Conservation (phyloP, 2,329 filamentous ascomycete species). For the Cytospora leucostoma region DNA sequence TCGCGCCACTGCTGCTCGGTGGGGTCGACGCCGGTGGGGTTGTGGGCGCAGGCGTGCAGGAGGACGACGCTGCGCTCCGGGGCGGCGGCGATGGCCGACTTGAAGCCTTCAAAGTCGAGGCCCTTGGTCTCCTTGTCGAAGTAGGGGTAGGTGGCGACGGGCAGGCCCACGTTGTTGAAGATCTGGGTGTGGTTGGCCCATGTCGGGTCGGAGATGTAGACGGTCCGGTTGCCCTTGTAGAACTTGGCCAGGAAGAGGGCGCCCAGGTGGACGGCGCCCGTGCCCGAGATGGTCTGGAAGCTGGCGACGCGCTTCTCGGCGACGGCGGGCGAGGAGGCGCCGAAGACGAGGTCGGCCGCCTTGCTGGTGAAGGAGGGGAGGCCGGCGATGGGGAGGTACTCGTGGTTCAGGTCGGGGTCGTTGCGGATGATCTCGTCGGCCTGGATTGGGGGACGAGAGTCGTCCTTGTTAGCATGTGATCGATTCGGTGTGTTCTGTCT, state of each 20-base stretch:
- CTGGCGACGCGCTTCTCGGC: slow-evolving; percentile 78
- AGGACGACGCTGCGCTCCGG: slow-evolving; percentile 82
- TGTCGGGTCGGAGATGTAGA: slow-evolving; percentile 93
- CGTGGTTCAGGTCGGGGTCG: slow-evolving; percentile 91
- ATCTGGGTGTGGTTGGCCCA: slow-evolving; percentile 99
- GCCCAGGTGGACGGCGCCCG: slow-evolving; percentile 90
- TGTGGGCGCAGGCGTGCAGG: slow-evolving; percentile 94
- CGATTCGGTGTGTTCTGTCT: too few species aligned
- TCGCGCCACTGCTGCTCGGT: slow-evolving; percentile 93
- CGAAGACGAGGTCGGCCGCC: slow-evolving; percentile 87
- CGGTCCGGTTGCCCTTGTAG: slow-evolving; percentile 71
- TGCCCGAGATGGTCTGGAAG: slow-evolving; percentile 95
- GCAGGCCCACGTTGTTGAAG: slow-evolving; percentile 84
- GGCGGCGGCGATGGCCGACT: slow-evolving; percentile 67
- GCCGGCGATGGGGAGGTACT: slow-evolving; percentile 96
- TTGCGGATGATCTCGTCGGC: slow-evolving; percentile 86
- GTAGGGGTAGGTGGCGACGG: slow-evolving; percentile 86
- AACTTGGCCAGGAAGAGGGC: slow-evolving; percentile 93
- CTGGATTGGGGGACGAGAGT: slow-evolving; percentile 48
- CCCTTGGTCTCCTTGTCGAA: slow-evolving; percentile 87
- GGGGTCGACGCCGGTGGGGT: slow-evolving; percentile 95
- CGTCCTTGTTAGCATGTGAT: slow-evolving; percentile 29
- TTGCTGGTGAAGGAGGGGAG: slow-evolving; percentile 82
- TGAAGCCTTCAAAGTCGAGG: slow-evolving; percentile 90
- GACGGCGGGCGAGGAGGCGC: slow-evolving; percentile 76